Evolutionary conservation across 2,329 filamentous ascomycete genomes (phyloP).

Genomic region (Phialophora macrospora): DNA sequence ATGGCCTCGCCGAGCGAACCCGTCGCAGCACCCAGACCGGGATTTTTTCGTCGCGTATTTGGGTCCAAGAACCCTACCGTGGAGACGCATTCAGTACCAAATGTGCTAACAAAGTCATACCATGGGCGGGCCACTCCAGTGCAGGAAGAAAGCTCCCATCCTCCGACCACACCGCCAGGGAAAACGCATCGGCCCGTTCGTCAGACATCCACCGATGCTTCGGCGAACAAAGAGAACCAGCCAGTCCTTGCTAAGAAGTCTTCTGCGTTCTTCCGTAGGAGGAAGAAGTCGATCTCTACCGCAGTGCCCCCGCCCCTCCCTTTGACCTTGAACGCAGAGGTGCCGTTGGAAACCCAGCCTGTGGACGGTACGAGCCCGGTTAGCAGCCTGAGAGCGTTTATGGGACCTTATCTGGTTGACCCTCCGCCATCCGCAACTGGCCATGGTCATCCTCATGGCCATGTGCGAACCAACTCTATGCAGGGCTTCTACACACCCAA

Average conservation of each 20-base stretch:
- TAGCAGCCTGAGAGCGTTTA: conserved; percentile 81
- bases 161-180: conserved; percentile 29
- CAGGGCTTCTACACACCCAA: conserved; percentile 35
- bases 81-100: conserved; percentile 25
- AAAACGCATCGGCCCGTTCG: conserved; percentile 42
- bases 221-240: conserved; percentile 45
- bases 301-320: conserved; percentile 63
- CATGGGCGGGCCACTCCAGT: conserved; percentile 32
- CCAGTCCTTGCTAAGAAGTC: conserved; percentile 78
- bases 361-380: conserved; percentile 63
- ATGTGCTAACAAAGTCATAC: conserved; percentile 34
- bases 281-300: conserved; percentile 87
- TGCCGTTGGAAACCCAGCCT: conserved; percentile 28
- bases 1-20: conserved; percentile 58
- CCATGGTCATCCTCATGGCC: conserved; percentile 19
- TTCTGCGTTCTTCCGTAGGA: conserved; percentile 89
- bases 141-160: conserved; percentile 35
- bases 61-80: conserved; percentile 64
- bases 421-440: conserved; percentile 30
- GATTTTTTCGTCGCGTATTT: conserved; percentile 94
- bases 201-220: conserved; percentile 40
- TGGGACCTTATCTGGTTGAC: conserved; percentile 77
- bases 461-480: conserved; percentile 35
- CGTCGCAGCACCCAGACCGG: conserved; percentile 58
- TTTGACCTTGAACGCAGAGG: conserved; percentile 46